A percentile compares a stretch with the other conserved stretches of the same genome.
Conservation (phyloP, 345 rosid species). For the Geranium rotundifolium region DNA sequence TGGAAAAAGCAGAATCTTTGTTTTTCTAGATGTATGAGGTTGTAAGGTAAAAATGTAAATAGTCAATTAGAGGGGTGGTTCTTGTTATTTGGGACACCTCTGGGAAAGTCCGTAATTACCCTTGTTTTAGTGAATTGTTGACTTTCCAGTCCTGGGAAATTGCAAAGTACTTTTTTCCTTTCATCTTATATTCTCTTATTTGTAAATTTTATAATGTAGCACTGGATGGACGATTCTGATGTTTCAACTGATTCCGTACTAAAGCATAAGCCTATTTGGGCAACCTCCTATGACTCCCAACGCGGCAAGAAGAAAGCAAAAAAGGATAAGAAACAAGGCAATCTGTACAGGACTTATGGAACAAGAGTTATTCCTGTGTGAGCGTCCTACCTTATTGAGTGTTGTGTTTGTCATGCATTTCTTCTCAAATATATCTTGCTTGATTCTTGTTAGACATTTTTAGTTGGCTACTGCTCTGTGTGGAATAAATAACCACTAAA, state of each 20-base stretch:
- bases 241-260: constrained; percentile 67
- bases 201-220: constrained; percentile 33
- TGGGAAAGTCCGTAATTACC: not conserved
- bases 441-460: not conserved
- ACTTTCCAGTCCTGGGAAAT: not conserved
- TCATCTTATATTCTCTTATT: constrained; percentile 5
- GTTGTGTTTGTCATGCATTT: not conserved
- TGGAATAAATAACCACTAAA: not conserved
- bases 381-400: constrained; percentile 21
- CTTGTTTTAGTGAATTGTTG: not conserved
- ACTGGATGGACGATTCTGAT: constrained; percentile 73
- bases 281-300: constrained; percentile 46
- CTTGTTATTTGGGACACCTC: not conserved
- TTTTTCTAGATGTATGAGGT: not conserved
- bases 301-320: constrained; percentile 50
- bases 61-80: not conserved
- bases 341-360: constrained; percentile 77
- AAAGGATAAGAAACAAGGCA: constrained; percentile 51
- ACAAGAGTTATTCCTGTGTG: constrained; percentile 98
- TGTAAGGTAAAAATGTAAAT: not conserved
- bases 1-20: not conserved
- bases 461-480: not conserved
- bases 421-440: not conserved
- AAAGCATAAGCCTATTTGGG: constrained; percentile 96
- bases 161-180: not conserved